These are phyloP conservation scores for Massarina eburnea DNA, from an alignment of 2,329 filamentous ascomycete genomes.

Conservation along the genomic window DNA sequence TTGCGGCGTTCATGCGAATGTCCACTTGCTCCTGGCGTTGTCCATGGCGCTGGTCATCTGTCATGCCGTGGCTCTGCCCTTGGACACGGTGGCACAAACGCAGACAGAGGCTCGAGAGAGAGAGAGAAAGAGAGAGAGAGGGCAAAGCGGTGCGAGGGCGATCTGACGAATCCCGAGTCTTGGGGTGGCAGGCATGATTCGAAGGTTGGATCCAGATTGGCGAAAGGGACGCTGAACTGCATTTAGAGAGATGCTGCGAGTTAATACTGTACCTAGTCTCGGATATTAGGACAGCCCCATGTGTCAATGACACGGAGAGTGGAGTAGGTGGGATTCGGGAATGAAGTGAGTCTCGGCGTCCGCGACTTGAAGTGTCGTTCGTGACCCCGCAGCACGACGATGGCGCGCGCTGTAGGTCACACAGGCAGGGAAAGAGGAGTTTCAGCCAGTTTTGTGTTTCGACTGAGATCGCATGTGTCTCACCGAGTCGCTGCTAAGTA, in stretches of 20 bases:
- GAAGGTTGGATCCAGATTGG: neutral
- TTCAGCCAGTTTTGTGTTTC: conserved; percentile 18
- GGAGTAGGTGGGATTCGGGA: neutral
- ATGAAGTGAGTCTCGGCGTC: neutral
- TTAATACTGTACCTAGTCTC: neutral
- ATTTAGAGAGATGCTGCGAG: neutral
- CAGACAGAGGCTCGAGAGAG: neutral
- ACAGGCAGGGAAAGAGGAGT: neutral
- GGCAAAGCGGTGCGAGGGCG: neutral
- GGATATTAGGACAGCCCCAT: neutral
- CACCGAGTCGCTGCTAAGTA: conserved; percentile 6
- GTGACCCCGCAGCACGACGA: conserved; percentile 7
- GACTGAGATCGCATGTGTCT: conserved; percentile 19
- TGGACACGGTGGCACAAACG: conserved; percentile 1
- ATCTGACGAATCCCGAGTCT: neutral
- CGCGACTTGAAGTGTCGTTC: neutral
- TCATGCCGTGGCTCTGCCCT: conserved; percentile 5
- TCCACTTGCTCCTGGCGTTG: conserved; percentile 1
- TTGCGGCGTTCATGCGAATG: neutral
- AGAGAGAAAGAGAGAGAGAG: neutral
- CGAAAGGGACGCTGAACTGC: neutral
- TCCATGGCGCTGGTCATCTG: conserved; percentile 2
- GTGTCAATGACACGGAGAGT: neutral
- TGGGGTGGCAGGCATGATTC: neutral
- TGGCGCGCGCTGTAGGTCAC: neutral